Evolutionary conservation across 2,329 filamentous ascomycete species (phyloP).

Genomic region (Alternaria ethzedia): DNA sequence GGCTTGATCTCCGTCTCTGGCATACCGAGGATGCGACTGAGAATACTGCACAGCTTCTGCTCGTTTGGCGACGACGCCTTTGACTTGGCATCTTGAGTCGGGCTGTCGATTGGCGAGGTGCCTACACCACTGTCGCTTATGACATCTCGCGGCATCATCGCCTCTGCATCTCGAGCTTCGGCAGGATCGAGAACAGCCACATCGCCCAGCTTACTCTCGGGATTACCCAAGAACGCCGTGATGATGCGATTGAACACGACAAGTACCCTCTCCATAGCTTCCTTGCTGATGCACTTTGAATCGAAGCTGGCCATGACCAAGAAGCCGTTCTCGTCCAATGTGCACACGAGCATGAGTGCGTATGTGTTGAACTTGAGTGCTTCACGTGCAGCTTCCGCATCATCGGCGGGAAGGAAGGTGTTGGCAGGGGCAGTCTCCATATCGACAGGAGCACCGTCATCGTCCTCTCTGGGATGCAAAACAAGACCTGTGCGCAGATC

Average conservation of each 20-base stretch:
- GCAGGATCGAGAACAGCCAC: conserved; percentile 35
- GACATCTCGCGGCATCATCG: conserved; percentile 29
- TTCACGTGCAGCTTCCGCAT: conserved; percentile 64
- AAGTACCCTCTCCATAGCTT: conserved; percentile 61
- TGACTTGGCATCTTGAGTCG: background rate
- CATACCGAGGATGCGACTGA: conserved; percentile 39
- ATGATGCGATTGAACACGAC: conserved; percentile 60
- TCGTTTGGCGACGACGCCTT: conserved; percentile 32
- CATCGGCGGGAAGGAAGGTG: conserved; percentile 62
- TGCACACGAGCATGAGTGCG: conserved; percentile 70
- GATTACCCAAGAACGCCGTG: conserved; percentile 56
- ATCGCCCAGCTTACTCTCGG: conserved; percentile 40
- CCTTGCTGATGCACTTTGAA: conserved; percentile 61
- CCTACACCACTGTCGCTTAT: conserved; percentile 31
- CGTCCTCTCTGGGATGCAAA: conserved; percentile 45
- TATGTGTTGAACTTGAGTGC: conserved; percentile 65
- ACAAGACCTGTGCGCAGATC: conserved; percentile 47
- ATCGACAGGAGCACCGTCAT: conserved; percentile 21
- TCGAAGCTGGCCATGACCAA: conserved; percentile 70
- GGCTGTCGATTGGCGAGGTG: conserved; percentile 16
- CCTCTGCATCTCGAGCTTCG: conserved; percentile 37
- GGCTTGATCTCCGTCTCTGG: conserved; percentile 43
- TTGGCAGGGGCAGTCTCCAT: conserved; percentile 52
- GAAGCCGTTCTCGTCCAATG: conserved; percentile 62
- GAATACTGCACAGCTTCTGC: conserved; percentile 29